These are phyloP conservation scores for Cladorrhinum sp. DNA, from an alignment of 2,329 filamentous ascomycete genomes.

Conservation along the genomic window DNA sequence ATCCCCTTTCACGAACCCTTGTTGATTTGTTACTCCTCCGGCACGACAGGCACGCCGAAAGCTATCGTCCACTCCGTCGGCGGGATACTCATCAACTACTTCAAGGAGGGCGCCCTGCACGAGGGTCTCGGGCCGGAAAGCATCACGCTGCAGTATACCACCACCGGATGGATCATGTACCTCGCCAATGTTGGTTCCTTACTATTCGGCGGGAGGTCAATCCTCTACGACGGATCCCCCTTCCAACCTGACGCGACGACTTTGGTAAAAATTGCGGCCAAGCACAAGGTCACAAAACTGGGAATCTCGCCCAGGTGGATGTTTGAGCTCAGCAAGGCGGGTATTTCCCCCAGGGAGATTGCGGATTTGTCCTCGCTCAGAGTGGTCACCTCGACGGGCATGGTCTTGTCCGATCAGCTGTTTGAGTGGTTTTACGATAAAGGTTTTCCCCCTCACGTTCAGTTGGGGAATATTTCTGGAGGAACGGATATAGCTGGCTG, in stretches of 20 bases:
- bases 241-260: conserved; percentile 66
- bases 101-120: conserved; percentile 59
- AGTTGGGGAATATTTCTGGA: conserved; percentile 71
- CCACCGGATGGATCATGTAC: conserved; percentile 90
- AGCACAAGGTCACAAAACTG: conserved; percentile 66
- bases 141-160: conserved; percentile 56
- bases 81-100: conserved; percentile 52
- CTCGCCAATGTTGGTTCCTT: conserved; percentile 58
- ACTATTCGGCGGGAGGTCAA: conserved; percentile 54
- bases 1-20: conserved; percentile 72
- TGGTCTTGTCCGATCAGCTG: conserved; percentile 73
- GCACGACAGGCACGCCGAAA: conserved; percentile 80
- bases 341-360: conserved; percentile 58
- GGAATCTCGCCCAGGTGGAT: conserved; percentile 77
- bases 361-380: conserved; percentile 60
- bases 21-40: conserved; percentile 74
- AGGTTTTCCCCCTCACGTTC: conserved; percentile 64
- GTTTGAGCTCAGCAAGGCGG: conserved; percentile 64
- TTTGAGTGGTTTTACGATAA: conserved; percentile 77
- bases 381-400: conserved; percentile 69
- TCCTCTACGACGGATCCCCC: conserved; percentile 83
- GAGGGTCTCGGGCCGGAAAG: conserved; percentile 39
- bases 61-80: conserved; percentile 79
- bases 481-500: conserved; percentile 71
- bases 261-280: conserved; percentile 60